phyloP scores from a whole-genome alignment of 176 grass and related monocot species.

The Bonia amplexicaulis region DNA sequence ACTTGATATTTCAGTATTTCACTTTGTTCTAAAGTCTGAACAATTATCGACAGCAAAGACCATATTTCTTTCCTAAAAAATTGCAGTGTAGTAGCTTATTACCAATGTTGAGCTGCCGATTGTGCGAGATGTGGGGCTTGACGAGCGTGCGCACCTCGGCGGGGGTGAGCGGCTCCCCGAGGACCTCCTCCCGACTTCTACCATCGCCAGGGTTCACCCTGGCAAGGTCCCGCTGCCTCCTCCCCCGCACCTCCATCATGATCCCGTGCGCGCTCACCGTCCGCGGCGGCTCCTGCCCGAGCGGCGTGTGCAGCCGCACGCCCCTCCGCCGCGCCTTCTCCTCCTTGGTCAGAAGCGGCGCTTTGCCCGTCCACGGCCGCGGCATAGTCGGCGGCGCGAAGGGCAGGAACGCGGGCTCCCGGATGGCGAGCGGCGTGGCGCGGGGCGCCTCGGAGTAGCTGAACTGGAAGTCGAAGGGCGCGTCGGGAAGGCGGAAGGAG shows the following conservation, averaged over 20 bases:
- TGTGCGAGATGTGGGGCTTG: conserved; percentile 68
- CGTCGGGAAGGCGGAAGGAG: conserved; percentile 68
- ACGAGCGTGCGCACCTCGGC: conserved; percentile 63
- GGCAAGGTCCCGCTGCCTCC: conserved; percentile 51
- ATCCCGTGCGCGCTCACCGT: conserved; percentile 47
- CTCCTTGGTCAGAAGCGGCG: conserved; percentile 88
- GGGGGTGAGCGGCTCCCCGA: conserved; percentile 62
- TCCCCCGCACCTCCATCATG: conserved; percentile 63
- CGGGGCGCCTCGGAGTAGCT: conserved; percentile 90
- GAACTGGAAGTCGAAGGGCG: conserved; percentile 96
- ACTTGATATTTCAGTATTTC: no score
- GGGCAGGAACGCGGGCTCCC: conserved; percentile 94
- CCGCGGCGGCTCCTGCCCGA: conserved; percentile 44
- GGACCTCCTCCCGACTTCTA: conserved; percentile 69
- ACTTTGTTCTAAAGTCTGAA: no score
- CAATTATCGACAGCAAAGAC: not conserved
- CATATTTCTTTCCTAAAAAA: not conserved
- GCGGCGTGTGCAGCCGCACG: conserved; percentile 66
- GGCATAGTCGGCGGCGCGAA: conserved; percentile 94
- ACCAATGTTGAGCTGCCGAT: conserved; percentile 93
- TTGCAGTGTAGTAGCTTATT: conserved; percentile 10
- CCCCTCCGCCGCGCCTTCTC: conserved; percentile 80
- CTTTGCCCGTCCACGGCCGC: conserved; percentile 94
- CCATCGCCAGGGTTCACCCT: conserved; percentile 51
- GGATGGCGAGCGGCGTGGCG: conserved; percentile 77